phyloP scores from a whole-genome alignment of 176 grass and related monocot species.

The Tillandsia leiboldiana region DNA sequence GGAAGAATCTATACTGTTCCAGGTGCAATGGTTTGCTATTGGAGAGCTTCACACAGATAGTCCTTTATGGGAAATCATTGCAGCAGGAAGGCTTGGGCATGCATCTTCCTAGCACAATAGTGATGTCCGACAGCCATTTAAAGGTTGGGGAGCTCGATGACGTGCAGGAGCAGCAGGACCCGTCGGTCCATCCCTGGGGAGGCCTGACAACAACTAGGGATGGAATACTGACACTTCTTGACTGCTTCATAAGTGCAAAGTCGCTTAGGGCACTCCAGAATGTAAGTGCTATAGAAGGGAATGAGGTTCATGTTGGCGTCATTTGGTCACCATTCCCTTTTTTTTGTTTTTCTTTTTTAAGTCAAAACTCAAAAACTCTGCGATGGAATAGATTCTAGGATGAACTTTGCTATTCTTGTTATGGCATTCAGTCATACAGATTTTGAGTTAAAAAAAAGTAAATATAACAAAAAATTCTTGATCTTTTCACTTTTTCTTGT shows the following conservation, averaged over 20 bases:
- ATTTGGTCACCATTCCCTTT: too few relatives aligned
- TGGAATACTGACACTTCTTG: conserved; percentile 74
- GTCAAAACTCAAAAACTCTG: too few relatives aligned
- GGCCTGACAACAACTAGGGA: conserved; percentile 76
- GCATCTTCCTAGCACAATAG: conserved; percentile 14
- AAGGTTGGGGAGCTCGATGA: conserved; percentile 26
- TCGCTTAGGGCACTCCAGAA: conserved; percentile 71
- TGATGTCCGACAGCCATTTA: conserved; percentile 21
- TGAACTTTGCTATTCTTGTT: background rate
- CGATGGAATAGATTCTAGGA: too few relatives aligned
- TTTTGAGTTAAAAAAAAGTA: too few relatives aligned
- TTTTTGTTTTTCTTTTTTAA: too few relatives aligned
- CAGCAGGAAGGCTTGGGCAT: conserved; percentile 37
- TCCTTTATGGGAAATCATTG: conserved; percentile 64
- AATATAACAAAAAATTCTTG: too few relatives aligned
- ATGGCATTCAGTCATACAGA: background rate
- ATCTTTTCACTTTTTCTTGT: background rate
- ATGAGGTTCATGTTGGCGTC: too few relatives aligned
- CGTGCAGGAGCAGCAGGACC: conserved; percentile 58
- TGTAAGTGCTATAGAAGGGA: conserved; percentile 35
- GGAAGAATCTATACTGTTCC: conserved; percentile 92
- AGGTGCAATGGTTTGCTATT: conserved; percentile 88
- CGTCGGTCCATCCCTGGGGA: conserved; percentile 75
- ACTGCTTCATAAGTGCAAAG: conserved; percentile 66
- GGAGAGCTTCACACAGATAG: conserved; percentile 82